These are phyloP conservation scores for Lachnellula hyalina DNA, from an alignment of 2,329 filamentous ascomycete genomes.

Conservation along the genomic window DNA sequence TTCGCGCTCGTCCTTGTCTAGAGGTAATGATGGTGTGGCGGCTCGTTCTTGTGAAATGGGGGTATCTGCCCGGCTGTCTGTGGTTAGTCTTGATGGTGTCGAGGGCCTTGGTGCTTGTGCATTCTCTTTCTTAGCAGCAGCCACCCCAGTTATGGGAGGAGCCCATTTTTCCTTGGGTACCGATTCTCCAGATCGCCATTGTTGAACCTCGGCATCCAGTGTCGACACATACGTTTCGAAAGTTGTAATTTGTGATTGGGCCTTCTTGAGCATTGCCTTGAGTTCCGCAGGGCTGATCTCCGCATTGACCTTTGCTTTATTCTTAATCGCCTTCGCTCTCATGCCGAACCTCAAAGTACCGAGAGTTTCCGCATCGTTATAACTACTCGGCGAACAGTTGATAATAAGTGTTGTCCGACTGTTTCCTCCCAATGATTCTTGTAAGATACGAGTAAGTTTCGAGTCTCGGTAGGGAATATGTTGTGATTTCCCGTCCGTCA, in stretches of 20 bases:
- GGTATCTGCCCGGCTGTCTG: slow-evolving; percentile 58
- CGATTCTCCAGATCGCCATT: slow-evolving; percentile 82
- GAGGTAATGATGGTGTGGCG: slow-evolving; percentile 76
- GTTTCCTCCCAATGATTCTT: slow-evolving; percentile 96
- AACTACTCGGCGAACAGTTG: slow-evolving; percentile 98
- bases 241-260: slow-evolving; percentile 79
- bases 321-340: slow-evolving; percentile 97
- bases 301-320: slow-evolving; percentile 99
- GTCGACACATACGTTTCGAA: slow-evolving; percentile 83
- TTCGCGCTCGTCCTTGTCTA: slow-evolving; percentile 95
- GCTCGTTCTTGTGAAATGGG: slow-evolving; percentile 71
- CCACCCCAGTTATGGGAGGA: slow-evolving; percentile 53
- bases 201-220: slow-evolving; percentile 76
- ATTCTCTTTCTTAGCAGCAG: slow-evolving; percentile 42
- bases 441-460: slow-evolving; percentile 92
- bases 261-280: slow-evolving; percentile 88
- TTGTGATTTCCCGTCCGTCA: slow-evolving; percentile 95
- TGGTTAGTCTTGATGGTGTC: slow-evolving; percentile 51
- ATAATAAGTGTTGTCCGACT: slow-evolving; percentile 97
- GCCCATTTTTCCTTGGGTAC: slow-evolving; percentile 91
- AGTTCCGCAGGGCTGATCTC: slow-evolving; percentile 94
- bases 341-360: slow-evolving; percentile 92
- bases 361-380: slow-evolving; percentile 93
- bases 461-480: slow-evolving; percentile 97
- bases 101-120: slow-evolving; percentile 46